Base-by-base conservation (phyloP, 257 asterid species). In the Gardenia jasminoides region DNA sequence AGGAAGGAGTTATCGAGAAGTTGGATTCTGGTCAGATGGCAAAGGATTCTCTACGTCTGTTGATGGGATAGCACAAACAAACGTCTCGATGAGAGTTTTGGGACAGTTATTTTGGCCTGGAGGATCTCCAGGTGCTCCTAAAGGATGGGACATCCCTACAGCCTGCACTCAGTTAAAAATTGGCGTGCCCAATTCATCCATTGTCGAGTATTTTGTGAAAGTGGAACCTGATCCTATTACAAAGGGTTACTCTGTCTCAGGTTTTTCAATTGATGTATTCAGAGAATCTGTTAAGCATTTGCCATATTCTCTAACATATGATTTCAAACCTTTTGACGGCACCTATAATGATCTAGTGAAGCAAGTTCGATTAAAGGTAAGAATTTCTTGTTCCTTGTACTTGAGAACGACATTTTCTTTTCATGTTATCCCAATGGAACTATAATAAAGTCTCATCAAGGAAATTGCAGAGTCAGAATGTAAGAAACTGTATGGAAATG, bases 41-140 rank as follows among this genome's bases (percentile, higher is more conserved):
- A 36, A 58, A 44, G 88, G 86, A 26, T 85, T 88, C 72, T 85
- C 87, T 1, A 26, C 13, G 26, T 44, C 28, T 52, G 41, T 64
- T 6, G 83, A 76, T 39, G 50, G 20, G 12, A 56, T 43, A 48
- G 41, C 26, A 2, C 44, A 2, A 47, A 67, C 71, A 67, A 80
- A 44, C 28, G 67, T 33, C 22, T 77, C 89, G 19, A 85, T 81
- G 89, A 68, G 67, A 59, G 33, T n/a, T 47, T 70, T 77, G 36
- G 86, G 85, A 6, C 85, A 67, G 9, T 78, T 86, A 20, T 15
- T 80, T 28, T 84, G 91, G 89, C 87, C 89, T 0, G 89, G 89
- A n/a, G 77, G 76, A n/a, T 74, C 82, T 12, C 2, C 44, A 39
- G 44, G 59, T 7, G 19, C 68, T 33, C 89, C 91, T 44, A 78